Evolutionary conservation across 257 asterid genomes (phyloP).

Genomic region (Nicotiana benthamiana): DNA sequence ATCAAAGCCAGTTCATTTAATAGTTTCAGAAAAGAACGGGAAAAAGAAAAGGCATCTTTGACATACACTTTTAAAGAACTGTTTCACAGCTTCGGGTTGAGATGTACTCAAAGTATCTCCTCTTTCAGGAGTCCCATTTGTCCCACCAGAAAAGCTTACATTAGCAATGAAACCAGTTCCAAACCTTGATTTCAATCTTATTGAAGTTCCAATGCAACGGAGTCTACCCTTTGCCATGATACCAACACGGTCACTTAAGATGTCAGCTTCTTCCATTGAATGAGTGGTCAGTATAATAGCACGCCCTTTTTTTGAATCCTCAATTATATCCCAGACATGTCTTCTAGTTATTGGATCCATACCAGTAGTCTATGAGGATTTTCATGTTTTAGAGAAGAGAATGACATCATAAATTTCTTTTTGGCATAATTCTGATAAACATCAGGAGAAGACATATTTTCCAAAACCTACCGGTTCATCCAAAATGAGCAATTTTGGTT

Average conservation of each 20-base stretch:
- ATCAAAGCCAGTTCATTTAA: neutral
- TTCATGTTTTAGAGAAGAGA: conserved; percentile 9
- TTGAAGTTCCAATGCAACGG: conserved; percentile 95
- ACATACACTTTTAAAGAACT: conserved; percentile 69
- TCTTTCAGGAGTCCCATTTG: conserved; percentile 30
- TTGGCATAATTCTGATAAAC: conserved; percentile 6
- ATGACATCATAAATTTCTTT: neutral
- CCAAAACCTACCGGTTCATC: conserved; percentile 74
- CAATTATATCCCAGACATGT: conserved; percentile 93
- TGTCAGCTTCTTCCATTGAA: conserved; percentile 98
- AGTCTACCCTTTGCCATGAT: conserved; percentile 98
- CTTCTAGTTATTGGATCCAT: conserved; percentile 96
- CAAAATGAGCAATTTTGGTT: conserved; percentile 73
- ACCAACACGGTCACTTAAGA: conserved; percentile 82
- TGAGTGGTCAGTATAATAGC: conserved; percentile 89
- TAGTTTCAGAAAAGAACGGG: neutral
- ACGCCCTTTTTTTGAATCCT: conserved; percentile 82
- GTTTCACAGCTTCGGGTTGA: conserved; percentile 56
- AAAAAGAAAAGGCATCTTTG: conserved; percentile 7
- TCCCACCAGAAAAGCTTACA: conserved; percentile 61
- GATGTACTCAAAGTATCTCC: conserved; percentile 30
- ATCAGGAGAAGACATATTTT: neutral
- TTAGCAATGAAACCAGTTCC: conserved; percentile 92
- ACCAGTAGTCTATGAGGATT: conserved; percentile 65
- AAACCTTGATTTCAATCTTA: conserved; percentile 77